Conservation (phyloP, 768 basidiomycete genomes). For the Termitomyces sp. region DNA sequence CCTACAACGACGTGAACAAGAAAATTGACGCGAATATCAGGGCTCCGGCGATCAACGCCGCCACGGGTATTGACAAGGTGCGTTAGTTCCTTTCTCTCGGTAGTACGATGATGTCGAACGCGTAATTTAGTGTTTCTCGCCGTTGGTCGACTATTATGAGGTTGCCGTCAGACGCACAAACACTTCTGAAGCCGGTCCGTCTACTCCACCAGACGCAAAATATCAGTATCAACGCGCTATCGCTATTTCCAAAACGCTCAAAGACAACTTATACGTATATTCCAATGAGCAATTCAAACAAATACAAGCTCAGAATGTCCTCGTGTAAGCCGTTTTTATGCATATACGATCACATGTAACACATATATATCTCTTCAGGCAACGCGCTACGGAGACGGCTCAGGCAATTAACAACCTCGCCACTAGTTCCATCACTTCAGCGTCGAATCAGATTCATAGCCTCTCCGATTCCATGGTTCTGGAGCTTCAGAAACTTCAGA, state of each 20-base stretch:
- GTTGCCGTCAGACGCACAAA: conserved; percentile 44
- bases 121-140: conserved; percentile 54
- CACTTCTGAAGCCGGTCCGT: conserved; percentile 39
- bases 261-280: conserved; percentile 56
- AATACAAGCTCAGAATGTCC: conserved; percentile 55
- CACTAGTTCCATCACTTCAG: conserved; percentile 46
- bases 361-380: conserved; percentile 28
- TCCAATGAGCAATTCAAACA: conserved; percentile 70
- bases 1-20: conserved; percentile 13
- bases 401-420: conserved; percentile 56
- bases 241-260: conserved; percentile 57
- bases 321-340: conserved; percentile 43
- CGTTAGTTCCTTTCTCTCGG: conserved; percentile 14
- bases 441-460: conserved; percentile 50
- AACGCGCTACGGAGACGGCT: conserved; percentile 66
- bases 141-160: conserved; percentile 69
- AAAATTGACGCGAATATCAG: conserved; percentile 57
- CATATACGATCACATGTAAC: not conserved
- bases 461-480: conserved; percentile 62
- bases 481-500: conserved; percentile 63
- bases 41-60: conserved; percentile 55
- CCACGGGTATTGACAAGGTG: conserved; percentile 70
- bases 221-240: conserved; percentile 78
- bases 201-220: conserved; percentile 46
- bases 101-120: conserved; percentile 4